Conservation (phyloP, 441 rosid species). For the Hura crepitans region DNA sequence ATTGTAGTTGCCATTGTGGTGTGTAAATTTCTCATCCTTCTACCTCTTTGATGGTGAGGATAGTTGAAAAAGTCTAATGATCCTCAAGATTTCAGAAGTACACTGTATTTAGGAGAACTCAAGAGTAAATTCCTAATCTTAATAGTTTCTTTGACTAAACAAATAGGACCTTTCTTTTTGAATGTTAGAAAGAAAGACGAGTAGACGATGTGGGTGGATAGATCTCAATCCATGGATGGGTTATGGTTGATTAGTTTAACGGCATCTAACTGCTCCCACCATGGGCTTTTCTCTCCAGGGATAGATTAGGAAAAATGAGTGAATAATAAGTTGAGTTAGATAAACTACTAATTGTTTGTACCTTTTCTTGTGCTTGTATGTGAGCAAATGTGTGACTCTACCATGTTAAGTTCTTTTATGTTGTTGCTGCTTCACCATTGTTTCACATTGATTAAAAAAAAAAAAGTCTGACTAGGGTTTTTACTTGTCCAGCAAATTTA, state of each 20-base stretch:
- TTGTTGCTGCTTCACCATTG: not conserved
- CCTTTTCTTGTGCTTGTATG: not conserved
- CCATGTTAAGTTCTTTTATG: not conserved
- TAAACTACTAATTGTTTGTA: not conserved
- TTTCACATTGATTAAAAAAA: constrained; percentile 8
- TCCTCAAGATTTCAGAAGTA: not conserved
- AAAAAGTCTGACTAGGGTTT: constrained; percentile 22
- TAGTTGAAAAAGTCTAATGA: not conserved
- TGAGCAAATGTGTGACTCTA: not conserved
- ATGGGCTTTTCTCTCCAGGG: too few relatives aligned
- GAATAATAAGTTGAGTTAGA: constrained; percentile 4
- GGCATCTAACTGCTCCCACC: not conserved
- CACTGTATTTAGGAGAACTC: not conserved
- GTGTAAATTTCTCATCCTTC: not conserved
- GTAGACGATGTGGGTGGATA: not conserved
- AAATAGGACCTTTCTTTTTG: not conserved
- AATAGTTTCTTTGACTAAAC: not conserved
- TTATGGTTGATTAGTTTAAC: not conserved
- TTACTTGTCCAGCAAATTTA: constrained; percentile 70
- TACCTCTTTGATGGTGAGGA: not conserved
- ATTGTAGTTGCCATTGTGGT: not conserved
- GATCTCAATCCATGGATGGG: not conserved
- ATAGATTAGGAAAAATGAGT: constrained; percentile 5
- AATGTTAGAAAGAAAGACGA: not conserved
- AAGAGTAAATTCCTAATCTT: not conserved